These are phyloP conservation scores for Triticum dicoccoides DNA, from an alignment of 176 grass and related monocot species.

Conservation along the genomic window DNA sequence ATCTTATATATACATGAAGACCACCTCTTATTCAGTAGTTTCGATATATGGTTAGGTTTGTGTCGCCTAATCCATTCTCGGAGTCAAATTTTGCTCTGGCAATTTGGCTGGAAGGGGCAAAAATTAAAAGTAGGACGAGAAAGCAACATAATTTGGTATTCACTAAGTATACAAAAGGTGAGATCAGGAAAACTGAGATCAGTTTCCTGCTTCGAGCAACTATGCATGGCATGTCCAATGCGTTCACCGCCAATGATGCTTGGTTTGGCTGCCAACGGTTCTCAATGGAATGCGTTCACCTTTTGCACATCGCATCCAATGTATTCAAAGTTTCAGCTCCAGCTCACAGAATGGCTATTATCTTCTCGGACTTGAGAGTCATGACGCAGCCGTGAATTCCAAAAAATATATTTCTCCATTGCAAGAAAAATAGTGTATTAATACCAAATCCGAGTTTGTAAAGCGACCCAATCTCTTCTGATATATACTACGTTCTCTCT, in stretches of 20 bases:
- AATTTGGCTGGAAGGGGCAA: neutral
- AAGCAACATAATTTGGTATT: no score
- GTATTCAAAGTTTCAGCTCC: slow-evolving; percentile 41
- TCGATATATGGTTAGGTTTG: neutral
- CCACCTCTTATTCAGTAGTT: neutral
- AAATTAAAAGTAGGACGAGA: neutral
- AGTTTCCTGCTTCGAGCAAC: slow-evolving; percentile 57
- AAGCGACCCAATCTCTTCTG: no score
- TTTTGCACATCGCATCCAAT: slow-evolving; percentile 32
- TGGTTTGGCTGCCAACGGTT: slow-evolving; percentile 48
- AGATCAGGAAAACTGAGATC: neutral
- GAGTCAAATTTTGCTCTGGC: neutral
- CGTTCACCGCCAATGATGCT: slow-evolving; percentile 51
- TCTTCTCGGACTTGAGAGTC: no score
- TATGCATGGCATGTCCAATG: slow-evolving; percentile 67
- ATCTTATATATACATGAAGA: neutral
- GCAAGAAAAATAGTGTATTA: no score
- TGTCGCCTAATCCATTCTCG: neutral
- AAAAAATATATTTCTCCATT: no score
- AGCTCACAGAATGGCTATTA: slow-evolving; percentile 32
- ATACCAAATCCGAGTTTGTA: no score
- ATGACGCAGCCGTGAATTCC: no score
- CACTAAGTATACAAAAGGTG: neutral
- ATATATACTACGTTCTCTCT: no score
- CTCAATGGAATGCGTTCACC: no score